Conservation (phyloP, 371 early-diverging fungal genomes). For the Haplosporangium sp. region DNA sequence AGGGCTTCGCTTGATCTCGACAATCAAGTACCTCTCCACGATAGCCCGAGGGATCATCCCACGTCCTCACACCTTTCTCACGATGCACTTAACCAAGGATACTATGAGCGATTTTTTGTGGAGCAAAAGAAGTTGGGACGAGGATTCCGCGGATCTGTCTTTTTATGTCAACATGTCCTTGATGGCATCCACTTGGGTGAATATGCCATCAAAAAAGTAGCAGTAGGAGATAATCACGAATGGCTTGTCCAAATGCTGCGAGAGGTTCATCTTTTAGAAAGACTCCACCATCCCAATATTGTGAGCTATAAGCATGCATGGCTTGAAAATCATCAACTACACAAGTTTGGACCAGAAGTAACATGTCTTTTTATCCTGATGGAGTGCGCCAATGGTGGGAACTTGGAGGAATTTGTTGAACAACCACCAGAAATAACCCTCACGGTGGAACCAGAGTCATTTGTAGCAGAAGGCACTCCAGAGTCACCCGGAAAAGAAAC, state of each 20-base stretch:
- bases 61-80: slow-evolving; percentile 44
- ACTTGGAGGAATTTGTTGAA: slow-evolving; percentile 91
- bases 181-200: slow-evolving; percentile 85
- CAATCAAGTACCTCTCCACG: neutral
- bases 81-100: slow-evolving; percentile 88
- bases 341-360: slow-evolving; percentile 88
- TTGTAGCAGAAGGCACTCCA: neutral
- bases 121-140: slow-evolving; percentile 89
- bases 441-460: slow-evolving; percentile 3
- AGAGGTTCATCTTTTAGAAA: slow-evolving; percentile 92
- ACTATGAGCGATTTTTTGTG: slow-evolving; percentile 94
- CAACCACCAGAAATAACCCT: slow-evolving; percentile 24
- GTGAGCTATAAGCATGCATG: slow-evolving; percentile 95
- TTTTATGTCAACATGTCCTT: slow-evolving; percentile 88
- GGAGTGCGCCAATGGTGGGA: slow-evolving; percentile 98
- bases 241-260: slow-evolving; percentile 95
- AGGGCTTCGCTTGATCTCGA: slow-evolving; percentile 39
- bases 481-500: slow-evolving; percentile 6
- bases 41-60: neutral
- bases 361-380: slow-evolving; percentile 96
- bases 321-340: slow-evolving; percentile 86
- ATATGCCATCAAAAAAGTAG: slow-evolving; percentile 95
- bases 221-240: slow-evolving; percentile 89
- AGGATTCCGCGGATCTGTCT: slow-evolving; percentile 93
- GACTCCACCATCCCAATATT: slow-evolving; percentile 90